These are phyloP conservation scores for Leccinum incarnatum DNA, from an alignment of 768 basidiomycete genomes.

Conservation along the genomic window DNA sequence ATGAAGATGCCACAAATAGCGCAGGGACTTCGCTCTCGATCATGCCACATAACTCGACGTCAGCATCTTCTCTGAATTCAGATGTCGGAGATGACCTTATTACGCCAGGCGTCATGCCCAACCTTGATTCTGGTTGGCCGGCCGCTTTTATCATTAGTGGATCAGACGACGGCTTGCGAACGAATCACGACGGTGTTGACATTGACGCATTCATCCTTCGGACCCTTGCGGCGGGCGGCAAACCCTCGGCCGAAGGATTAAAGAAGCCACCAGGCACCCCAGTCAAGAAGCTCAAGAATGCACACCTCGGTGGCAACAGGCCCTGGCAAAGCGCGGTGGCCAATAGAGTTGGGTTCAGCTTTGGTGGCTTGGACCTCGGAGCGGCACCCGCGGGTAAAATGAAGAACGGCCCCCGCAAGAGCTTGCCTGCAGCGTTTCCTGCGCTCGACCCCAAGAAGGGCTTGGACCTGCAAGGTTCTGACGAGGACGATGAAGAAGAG, in stretches of 20 bases:
- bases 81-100: conserved; percentile 63
- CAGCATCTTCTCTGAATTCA: conserved; percentile 58
- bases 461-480: conserved; percentile 39
- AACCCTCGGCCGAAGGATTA: conserved; percentile 38
- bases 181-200: conserved; percentile 33
- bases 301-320: conserved; percentile 53
- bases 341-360: conserved; percentile 56
- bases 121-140: conserved; percentile 62
- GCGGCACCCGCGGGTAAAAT: conserved; percentile 39
- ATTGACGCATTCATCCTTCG: conserved; percentile 73
- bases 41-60: conserved; percentile 60
- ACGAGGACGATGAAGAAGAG: conserved; percentile 62
- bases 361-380: conserved; percentile 38
- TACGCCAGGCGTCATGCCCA: conserved; percentile 62
- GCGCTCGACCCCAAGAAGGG: conserved; percentile 34
- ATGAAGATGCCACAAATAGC: conserved; percentile 38
- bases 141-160: conserved; percentile 38
- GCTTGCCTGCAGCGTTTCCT: conserved; percentile 71
- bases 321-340: conserved; percentile 84
- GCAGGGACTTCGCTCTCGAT: conserved; percentile 27
- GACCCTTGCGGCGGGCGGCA: conserved; percentile 59
- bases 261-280: conserved; percentile 80
- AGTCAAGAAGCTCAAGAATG: conserved; percentile 70
- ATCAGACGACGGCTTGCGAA: conserved; percentile 37
- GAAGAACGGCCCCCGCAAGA: conserved; percentile 62